phyloP scores from a whole-genome alignment of 768 basidiomycete genomes.

The Pholiota molesta region DNA sequence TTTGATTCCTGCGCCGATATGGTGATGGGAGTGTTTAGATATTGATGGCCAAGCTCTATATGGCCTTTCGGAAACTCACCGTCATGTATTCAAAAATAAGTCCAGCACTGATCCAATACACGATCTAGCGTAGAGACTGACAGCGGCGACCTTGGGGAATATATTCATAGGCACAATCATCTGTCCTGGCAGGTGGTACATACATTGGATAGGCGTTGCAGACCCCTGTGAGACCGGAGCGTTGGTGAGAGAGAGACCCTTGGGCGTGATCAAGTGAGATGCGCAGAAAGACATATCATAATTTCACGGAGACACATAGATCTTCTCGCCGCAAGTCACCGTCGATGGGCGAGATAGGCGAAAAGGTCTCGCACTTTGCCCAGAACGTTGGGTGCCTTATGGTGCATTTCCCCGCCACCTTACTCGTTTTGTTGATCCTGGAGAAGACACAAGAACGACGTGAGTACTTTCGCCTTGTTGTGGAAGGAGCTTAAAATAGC shows the following conservation, averaged over 20 bases:
- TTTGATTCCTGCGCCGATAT: neutral
- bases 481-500: neutral
- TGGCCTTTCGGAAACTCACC: neutral
- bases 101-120: neutral
- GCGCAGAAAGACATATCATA: neutral
- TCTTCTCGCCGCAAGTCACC: neutral
- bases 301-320: neutral
- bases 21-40: neutral
- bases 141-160: constrained; percentile 19
- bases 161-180: neutral
- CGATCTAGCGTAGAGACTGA: constrained; percentile 11
- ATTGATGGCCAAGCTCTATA: neutral
- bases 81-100: neutral
- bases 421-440: neutral
- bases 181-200: constrained; percentile 1
- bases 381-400: neutral
- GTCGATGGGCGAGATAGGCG: neutral
- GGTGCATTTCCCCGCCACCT: neutral
- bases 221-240: neutral
- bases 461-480: neutral
- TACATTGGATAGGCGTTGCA: neutral
- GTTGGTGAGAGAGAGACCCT: neutral
- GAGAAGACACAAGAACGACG: neutral
- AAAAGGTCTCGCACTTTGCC: neutral
- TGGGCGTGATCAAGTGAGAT: neutral